Evolutionary conservation across 768 basidiomycete species (phyloP), one percentile per base, ranked within the genome.

Genomic region (Suillus decipiens): DNA sequence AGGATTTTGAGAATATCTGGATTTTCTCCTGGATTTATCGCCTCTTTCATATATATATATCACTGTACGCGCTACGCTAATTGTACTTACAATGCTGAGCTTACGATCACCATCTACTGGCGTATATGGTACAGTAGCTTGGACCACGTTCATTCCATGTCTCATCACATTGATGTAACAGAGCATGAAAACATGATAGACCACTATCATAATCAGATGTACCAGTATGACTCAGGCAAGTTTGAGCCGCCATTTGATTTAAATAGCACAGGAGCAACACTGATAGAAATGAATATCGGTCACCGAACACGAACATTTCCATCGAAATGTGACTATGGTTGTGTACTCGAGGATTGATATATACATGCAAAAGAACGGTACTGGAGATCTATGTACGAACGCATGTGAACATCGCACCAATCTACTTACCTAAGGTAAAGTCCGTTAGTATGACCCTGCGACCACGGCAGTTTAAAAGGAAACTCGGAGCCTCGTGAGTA

Each of bases 61-160:
- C 9, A 0, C 58, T 22, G 63, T 67, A 5, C 70, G 70, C 2
- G 8, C 63, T 6, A 37, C 37, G 17, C 19, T 69, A 4, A 28
- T 69, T n/a, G 66, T 63, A 22, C 51, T 62, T 31, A 31, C 62
- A 0, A 56, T 71, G 10, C 15, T 61, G 11, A 50, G 56, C 43
- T 59, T 71, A n/a, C 48, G 54, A 14, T 50, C 60, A 24, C 65
- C 69, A 33, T 64, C 70, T 33, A 28, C 57, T 14, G 61, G 37
- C 3, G 64, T 43, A 24, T 69, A 67, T 22, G 15, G 61, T 36
- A 62, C 61, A 22, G 68, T 70, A 31, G 42, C 58, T 39, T 71
- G 70, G 70, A 66, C 67, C 1, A 37, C 5, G 55, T 63, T 63
- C 10, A 42, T 67, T 42, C 68, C 61, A 5, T 51, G 31, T 33